A percentile compares a stretch with the other conserved stretches of the same genome.
Conservation (phyloP, 2,329 filamentous ascomycete species). For the Eurotiales sp. region DNA sequence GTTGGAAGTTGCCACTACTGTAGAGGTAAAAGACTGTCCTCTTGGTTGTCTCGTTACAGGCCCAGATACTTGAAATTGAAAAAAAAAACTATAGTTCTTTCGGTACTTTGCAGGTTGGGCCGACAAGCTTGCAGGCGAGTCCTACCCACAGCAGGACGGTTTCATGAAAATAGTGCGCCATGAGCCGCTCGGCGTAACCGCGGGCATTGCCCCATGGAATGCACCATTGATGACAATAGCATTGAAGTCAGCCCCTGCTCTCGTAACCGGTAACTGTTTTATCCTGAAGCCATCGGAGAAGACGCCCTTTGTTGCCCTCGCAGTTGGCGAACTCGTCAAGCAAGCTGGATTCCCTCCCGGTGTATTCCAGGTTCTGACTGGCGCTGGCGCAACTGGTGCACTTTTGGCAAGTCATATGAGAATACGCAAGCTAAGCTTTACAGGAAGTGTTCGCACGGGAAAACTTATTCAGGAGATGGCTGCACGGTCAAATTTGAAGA, state of each 20-base stretch:
- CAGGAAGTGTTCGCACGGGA: slow-evolving; percentile 26
- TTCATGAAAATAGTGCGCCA: slow-evolving; percentile 16
- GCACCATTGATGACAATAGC: slow-evolving; percentile 33
- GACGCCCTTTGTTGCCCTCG: slow-evolving; percentile 36
- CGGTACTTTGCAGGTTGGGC: slow-evolving; percentile 47
- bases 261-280: slow-evolving; percentile 44
- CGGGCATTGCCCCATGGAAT: slow-evolving; percentile 20
- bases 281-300: slow-evolving; percentile 47
- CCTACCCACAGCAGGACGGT: slow-evolving; percentile 20
- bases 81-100: no score
- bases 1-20: not conserved
- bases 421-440: slow-evolving; percentile 33
- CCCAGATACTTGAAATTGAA: no score
- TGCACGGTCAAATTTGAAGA: slow-evolving; percentile 53
- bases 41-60: no score
- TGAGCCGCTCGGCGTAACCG: slow-evolving; percentile 18
- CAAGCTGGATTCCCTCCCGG: slow-evolving; percentile 45
- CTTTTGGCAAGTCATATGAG: slow-evolving; percentile 37
- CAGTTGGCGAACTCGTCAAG: slow-evolving; percentile 34
- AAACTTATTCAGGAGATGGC: slow-evolving; percentile 47
- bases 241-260: slow-evolving; percentile 41
- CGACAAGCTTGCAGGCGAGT: slow-evolving; percentile 44
- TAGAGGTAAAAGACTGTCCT: no score
- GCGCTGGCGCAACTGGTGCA: slow-evolving; percentile 25
- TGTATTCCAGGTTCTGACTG: slow-evolving; percentile 39